Base-by-base conservation (phyloP, 108 stramenopile genomes). In the Mayamaea pseudoterrestris region DNA sequence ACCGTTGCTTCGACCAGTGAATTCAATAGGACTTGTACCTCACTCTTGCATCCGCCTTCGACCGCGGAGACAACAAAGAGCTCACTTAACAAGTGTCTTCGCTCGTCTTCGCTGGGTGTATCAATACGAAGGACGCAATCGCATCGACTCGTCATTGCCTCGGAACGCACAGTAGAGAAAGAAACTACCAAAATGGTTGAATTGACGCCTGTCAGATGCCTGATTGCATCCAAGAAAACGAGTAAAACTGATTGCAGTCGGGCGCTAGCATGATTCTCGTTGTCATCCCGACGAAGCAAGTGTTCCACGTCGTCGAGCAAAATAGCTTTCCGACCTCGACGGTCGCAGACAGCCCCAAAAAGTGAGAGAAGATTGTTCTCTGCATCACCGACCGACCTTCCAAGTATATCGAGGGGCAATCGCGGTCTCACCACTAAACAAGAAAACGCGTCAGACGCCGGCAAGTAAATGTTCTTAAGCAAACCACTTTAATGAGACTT, bases 291-390 rank as follows among this genome's bases (percentile, higher is more conserved):
- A 25, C 37, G 8, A 40, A 51, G 35, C 2, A 51, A 11, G 37
- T 53, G 49, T 55, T 84, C 74, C 14, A 84, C 54, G 52, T 80
- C 78, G 59, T 90, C 87, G 3, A 90, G 64, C 17, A 90, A 22
- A 13, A 51, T 23, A 3, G 37, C 21, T 23, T n/a, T 14, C 14
- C 20, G 18, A 2, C 20, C 20, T 18, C 34, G 18, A 2, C 24
- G 8, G 30, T 13, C 20, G 21, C 36, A 21, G n/a, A 36, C 50
- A 22, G 50, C 34, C 5, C 25, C 5, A 42, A 90, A 65, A 35
- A 90, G 36, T 1, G 87, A 57, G 25, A 79, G 40, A 20, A 83
- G 35, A 1, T 53, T 44, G 60, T 82, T 75, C 58, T 90, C 87
- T 8, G 75, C 55, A 12, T 69, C 75, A 7, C 82, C 82, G 21